Conservation (phyloP, 768 basidiomycete genomes). For the Suillus americanus region DNA sequence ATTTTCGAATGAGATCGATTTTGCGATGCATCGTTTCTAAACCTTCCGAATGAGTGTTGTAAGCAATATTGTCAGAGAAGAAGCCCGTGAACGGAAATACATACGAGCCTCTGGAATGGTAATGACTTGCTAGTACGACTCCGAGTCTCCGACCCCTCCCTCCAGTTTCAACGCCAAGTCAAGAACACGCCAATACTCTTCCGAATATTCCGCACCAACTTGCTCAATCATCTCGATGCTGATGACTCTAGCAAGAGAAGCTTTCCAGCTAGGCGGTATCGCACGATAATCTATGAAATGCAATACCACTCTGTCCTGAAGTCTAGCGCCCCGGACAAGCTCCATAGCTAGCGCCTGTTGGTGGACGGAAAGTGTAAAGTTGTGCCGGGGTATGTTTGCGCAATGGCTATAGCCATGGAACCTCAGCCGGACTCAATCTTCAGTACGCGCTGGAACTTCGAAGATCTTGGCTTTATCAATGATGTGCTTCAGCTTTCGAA, state of each 20-base stretch:
- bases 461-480: constrained; percentile 62
- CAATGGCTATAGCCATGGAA: constrained; percentile 64
- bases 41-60: constrained; percentile 30
- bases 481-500: constrained; percentile 64
- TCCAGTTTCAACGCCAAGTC: constrained; percentile 49
- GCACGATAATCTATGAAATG: no score
- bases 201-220: no score
- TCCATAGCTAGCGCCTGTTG: constrained; percentile 60
- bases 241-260: no score
- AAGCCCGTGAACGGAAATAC: constrained; percentile 22
- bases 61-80: neutral
- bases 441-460: constrained; percentile 59
- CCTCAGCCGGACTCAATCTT: constrained; percentile 86
- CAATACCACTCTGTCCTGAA: constrained; percentile 20
- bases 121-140: constrained; percentile 72
- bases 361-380: constrained; percentile 56
- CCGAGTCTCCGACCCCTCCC: constrained; percentile 64
- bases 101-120: constrained; percentile 71
- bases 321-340: constrained; percentile 42
- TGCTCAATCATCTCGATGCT: no score
- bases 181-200: no score
- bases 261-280: no score
- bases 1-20: constrained; percentile 80
- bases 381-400: constrained; percentile 43
- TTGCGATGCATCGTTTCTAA: constrained; percentile 54